Percentiles rank a stretch among this genome's conserved stretches.
Evolutionary conservation across 2,329 filamentous ascomycete genomes (phyloP).

Genomic region (Alternaria triticina): DNA sequence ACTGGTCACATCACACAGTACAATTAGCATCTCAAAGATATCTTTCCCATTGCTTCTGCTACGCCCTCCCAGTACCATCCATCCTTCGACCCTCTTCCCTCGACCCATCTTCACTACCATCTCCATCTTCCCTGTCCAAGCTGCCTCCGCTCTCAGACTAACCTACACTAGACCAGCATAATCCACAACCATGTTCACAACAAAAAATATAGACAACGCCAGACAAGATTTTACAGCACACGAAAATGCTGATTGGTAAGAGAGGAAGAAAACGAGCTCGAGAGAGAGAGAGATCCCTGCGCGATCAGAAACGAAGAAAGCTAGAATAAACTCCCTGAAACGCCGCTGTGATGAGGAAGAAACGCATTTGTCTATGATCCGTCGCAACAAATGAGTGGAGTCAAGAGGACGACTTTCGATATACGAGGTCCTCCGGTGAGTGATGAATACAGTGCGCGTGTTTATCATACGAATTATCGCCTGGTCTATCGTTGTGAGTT

Average conservation of each 20-base stretch:
- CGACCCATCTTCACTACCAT: neutral
- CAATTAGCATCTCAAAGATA: slow-evolving; percentile 15
- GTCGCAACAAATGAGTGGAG: slow-evolving; percentile 38
- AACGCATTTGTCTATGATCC: slow-evolving; percentile 24
- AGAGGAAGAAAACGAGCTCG: neutral
- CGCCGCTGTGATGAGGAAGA: slow-evolving; percentile 26
- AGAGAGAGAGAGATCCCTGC: neutral
- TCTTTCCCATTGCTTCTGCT: slow-evolving; percentile 11
- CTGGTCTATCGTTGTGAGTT: slow-evolving; percentile 30
- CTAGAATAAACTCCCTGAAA: slow-evolving; percentile 15
- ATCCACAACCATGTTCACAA: slow-evolving; percentile 11
- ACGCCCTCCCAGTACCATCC: neutral
- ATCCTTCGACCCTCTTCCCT: neutral
- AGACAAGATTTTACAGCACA: slow-evolving; percentile 13
- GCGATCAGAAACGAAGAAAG: slow-evolving; percentile 5
- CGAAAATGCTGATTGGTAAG: slow-evolving; percentile 3
- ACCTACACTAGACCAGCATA: neutral
- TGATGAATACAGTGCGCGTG: slow-evolving; percentile 1
- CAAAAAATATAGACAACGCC: slow-evolving; percentile 17
- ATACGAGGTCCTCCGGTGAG: slow-evolving; percentile 22
- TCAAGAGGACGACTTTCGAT: slow-evolving; percentile 26
- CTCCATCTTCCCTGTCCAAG: neutral
- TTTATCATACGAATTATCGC: neutral
- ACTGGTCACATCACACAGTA: neutral
- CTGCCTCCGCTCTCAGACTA: slow-evolving; percentile 9